These are phyloP conservation scores for Tripterygium wilfordii DNA, from an alignment of 177 flowering plant genomes.

Conservation along the genomic window DNA sequence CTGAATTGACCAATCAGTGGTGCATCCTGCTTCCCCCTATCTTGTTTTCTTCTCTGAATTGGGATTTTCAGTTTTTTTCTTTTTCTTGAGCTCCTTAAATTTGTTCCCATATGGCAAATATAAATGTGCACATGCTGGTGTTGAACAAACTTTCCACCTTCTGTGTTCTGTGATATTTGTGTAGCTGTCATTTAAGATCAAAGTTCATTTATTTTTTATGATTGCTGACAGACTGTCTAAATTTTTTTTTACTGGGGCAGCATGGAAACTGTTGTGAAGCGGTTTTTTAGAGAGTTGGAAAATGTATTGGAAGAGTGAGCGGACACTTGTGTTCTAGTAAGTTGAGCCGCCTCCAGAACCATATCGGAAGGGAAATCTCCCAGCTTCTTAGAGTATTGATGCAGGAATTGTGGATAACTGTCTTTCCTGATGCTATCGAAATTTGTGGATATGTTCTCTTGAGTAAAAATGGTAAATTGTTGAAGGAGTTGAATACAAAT, in stretches of 20 bases:
- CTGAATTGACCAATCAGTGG: no score
- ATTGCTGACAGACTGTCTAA: not conserved
- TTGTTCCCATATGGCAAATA: no score
- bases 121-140: no score
- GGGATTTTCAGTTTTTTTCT: no score
- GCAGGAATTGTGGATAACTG: conserved; percentile 19
- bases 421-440: conserved; percentile 1
- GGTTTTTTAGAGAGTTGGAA: conserved; percentile 1
- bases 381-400: conserved; percentile 5
- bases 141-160: no score
- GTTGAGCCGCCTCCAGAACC: conserved; percentile 4
- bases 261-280: conserved; percentile 37
- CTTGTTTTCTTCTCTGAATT: no score
- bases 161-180: no score
- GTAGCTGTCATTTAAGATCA: no score
- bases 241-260: conserved; percentile 12
- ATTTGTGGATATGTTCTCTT: conserved; percentile 14
- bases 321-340: conserved; percentile 1
- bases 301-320: conserved; percentile 1
- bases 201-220: no score
- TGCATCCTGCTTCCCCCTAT: no score
- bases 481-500: not conserved
- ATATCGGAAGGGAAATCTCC: not conserved
- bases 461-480: conserved; percentile 3
- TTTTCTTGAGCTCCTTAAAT: no score